Base-by-base conservation (phyloP, 306 rosid species). In the Fragaria vesca region DNA sequence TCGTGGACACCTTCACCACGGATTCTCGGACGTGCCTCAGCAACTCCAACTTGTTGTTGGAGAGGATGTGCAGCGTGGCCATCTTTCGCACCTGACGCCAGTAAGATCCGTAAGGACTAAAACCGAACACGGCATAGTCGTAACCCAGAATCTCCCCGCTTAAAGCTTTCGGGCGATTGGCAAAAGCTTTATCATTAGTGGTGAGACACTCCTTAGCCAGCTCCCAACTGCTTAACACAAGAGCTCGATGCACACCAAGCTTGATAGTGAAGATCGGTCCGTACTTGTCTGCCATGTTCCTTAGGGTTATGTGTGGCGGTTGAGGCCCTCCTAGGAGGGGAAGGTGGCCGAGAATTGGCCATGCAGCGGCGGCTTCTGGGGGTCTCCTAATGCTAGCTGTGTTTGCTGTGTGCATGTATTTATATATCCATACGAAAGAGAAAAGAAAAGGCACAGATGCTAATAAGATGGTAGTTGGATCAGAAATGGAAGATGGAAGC, bases 1-100 rank as follows among this genome's bases (percentile, higher is more conserved):
- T 81, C 0, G 75, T 74, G 21, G 74, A 43, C 0, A 18, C 4
- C 26, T 17, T 66, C 16, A 81, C 78, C 72, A 78, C 83, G 1
- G 51, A 43, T 12, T 34, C 58, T 4, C 62, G 24, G 0, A 78
- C 26, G 51, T 74, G 60, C 26, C 42, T 13, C 6, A 81, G 61
- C 18, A 10, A 5, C 28, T 71, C 75, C 1, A 83, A 38, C 6
- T 77, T 79, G 48, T 52, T 71, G 71, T 32, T 36, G 0, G 78
- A 63, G 38, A 85, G 83, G 11, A 54, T 54, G 61, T 54, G 61
- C 28, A 20, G 61, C 30, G 28, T 21, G 13, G 28, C 5, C 3
- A 21, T n/a, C 61, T 55, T 55, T n/a, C 61, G 0, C 61, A 55
- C 12, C n/a, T 55, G 61, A 4, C 61, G 61, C 61, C 61, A 55